Conservation (phyloP, 768 basidiomycete genomes). For the Leccinum uliginosum region DNA sequence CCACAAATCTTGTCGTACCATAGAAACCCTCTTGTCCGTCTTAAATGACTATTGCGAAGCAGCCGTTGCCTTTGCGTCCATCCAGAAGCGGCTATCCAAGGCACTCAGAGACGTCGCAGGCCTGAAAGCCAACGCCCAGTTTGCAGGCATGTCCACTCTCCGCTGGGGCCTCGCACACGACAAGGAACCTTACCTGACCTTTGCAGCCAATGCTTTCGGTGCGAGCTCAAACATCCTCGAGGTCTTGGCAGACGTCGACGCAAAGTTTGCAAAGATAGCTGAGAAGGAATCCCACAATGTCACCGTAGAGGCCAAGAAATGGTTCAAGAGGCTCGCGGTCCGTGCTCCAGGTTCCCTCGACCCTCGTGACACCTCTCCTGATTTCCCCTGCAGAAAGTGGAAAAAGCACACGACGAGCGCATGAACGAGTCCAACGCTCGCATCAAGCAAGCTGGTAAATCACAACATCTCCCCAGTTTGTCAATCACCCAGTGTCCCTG, state of each 20-base stretch:
- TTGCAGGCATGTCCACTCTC: slow-evolving; percentile 49
- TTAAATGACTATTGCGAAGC: slow-evolving; percentile 77
- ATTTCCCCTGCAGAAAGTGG: slow-evolving; percentile 58
- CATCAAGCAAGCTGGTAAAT: slow-evolving; percentile 69
- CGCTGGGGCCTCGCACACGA: not conserved
- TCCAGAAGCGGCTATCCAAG: slow-evolving; percentile 75
- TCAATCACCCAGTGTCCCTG: not conserved
- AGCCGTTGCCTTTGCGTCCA: slow-evolving; percentile 49
- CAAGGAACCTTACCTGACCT: not conserved
- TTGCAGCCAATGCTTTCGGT: slow-evolving; percentile 61
- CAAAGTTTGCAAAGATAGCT: slow-evolving; percentile 68
- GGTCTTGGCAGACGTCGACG: slow-evolving; percentile 61
- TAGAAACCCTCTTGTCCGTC: slow-evolving; percentile 61
- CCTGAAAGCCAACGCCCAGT: slow-evolving; percentile 54
- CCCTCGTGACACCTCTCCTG: not conserved
- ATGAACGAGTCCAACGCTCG: slow-evolving; percentile 61
- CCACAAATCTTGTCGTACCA: slow-evolving; percentile 76
- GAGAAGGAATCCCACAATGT: slow-evolving; percentile 69
- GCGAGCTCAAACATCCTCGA: slow-evolving; percentile 67
- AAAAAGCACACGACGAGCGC: slow-evolving; percentile 70
- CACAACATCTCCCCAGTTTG: not conserved
- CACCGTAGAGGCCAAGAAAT: slow-evolving; percentile 71
- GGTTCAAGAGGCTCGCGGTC: slow-evolving; percentile 82
- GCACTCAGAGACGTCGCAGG: slow-evolving; percentile 63
- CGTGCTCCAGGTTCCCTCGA: slow-evolving; percentile 29